phyloP scores from a whole-genome alignment of 768 basidiomycete species.

The Hypsizygus marmoreus region DNA sequence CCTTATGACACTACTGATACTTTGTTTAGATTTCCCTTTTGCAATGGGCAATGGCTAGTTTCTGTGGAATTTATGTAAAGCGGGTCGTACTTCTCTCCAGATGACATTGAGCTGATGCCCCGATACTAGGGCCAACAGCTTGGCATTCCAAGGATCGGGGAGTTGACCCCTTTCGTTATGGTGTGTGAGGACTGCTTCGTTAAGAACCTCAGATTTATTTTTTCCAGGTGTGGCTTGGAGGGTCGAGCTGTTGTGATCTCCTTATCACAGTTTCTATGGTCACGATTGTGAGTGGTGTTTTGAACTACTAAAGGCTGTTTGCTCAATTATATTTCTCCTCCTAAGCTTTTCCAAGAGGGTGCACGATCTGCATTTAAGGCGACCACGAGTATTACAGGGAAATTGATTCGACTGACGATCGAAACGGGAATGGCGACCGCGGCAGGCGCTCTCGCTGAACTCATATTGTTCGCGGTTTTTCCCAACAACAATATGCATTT shows the following conservation, averaged over 20 bases:
- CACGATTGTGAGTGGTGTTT: constrained; percentile 1
- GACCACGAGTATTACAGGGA: constrained; percentile 1
- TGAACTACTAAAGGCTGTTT: not conserved
- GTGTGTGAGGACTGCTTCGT: not conserved
- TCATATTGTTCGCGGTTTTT: constrained; percentile 7
- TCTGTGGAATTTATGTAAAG: constrained; percentile 5
- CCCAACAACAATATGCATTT: constrained; percentile 7
- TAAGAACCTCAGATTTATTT: not conserved
- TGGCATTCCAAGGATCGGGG: not conserved
- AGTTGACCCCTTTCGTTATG: constrained; percentile 6
- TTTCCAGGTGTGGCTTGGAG: constrained; percentile 6
- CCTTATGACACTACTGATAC: not conserved
- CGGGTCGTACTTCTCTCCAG: not conserved
- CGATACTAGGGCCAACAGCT: not conserved
- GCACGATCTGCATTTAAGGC: not conserved
- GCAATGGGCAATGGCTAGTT: constrained; percentile 3
- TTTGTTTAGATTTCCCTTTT: constrained; percentile 4
- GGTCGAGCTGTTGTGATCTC: constrained; percentile 2
- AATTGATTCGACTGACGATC: constrained; percentile 7
- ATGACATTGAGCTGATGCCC: not conserved
- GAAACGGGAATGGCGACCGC: constrained; percentile 12
- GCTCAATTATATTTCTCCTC: not conserved
- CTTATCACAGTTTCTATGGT: constrained; percentile 8
- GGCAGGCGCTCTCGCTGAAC: constrained; percentile 2
- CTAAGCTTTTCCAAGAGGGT: constrained; percentile 2